Percentiles rank a stretch among this genome's conserved stretches.
Evolutionary conservation across 805 yeast genomes (phyloP).

Genomic region (Priceomyces melissophilus): DNA sequence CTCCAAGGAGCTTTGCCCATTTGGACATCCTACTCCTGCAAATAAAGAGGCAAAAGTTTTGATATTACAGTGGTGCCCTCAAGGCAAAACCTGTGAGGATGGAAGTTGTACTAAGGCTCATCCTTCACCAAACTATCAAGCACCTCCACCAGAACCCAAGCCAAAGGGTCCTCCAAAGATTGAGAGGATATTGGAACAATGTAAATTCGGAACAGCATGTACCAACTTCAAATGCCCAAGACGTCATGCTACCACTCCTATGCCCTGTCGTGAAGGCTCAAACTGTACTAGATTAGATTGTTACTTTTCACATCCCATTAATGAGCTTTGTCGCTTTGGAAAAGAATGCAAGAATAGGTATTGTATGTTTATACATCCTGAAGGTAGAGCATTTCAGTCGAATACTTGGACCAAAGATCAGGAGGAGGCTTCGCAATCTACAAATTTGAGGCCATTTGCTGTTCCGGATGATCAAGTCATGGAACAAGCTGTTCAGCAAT

Average conservation of each 20-base stretch:
- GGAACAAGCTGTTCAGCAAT: slow-evolving; percentile 52
- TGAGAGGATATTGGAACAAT: slow-evolving; percentile 62
- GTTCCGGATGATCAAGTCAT: slow-evolving; percentile 70
- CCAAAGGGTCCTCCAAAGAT: slow-evolving; percentile 10
- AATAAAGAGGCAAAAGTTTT: slow-evolving; percentile 69
- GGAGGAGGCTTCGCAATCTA: slow-evolving; percentile 24
- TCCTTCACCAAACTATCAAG: slow-evolving; percentile 59
- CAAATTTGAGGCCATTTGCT: slow-evolving; percentile 69
- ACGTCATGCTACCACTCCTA: slow-evolving; percentile 76
- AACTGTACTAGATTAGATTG: slow-evolving; percentile 79
- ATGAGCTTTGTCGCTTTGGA: slow-evolving; percentile 78
- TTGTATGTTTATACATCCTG: slow-evolving; percentile 80
- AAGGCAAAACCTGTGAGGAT: slow-evolving; percentile 62
- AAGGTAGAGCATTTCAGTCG: slow-evolving; percentile 50
- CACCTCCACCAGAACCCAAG: slow-evolving; percentile 13
- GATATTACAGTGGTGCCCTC: slow-evolving; percentile 72
- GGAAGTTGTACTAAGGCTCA: slow-evolving; percentile 70
- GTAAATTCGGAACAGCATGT: slow-evolving; percentile 76
- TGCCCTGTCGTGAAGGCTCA: slow-evolving; percentile 79
- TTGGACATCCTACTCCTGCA: slow-evolving; percentile 90
- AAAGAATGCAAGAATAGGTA: slow-evolving; percentile 65
- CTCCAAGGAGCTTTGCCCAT: slow-evolving; percentile 75
- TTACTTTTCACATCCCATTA: slow-evolving; percentile 75
- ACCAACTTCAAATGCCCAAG: slow-evolving; percentile 75
- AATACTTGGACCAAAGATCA: slow-evolving; percentile 35